A percentile compares a stretch with the other conserved stretches of the same genome.
phyloP scores from a whole-genome alignment of 1,284 basidiomycete genomes.

The Afroboletus lepidellus region DNA sequence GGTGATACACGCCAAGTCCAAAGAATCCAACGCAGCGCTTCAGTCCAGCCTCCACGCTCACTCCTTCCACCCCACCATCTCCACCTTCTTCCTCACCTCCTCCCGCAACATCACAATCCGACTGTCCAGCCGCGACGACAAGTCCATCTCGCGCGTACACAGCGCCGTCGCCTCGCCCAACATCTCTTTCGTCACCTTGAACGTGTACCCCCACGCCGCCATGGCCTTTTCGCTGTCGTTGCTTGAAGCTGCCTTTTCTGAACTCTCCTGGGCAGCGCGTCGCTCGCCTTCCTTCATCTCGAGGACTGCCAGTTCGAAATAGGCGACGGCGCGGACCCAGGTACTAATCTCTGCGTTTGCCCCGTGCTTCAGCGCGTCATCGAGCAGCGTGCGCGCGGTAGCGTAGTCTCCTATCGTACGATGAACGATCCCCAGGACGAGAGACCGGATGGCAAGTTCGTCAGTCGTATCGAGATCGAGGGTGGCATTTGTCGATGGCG shows the following conservation, averaged over 20 bases:
- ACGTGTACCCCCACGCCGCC: conserved; percentile 46
- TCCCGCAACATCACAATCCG: conserved; percentile 66
- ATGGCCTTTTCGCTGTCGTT: conserved; percentile 8
- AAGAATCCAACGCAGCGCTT: too few species aligned
- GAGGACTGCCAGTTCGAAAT: conserved; percentile 67
- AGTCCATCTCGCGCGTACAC: conserved; percentile 55
- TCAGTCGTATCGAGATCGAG: conserved; percentile 63
- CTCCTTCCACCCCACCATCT: conserved; percentile 34
- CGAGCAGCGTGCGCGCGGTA: conserved; percentile 47
- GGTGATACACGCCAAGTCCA: too few species aligned
- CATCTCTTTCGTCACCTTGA: conserved; percentile 48
- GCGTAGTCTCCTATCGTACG: conserved; percentile 51
- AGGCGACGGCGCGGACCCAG: conserved; percentile 65
- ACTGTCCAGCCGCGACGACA: conserved; percentile 66
- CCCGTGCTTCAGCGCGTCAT: conserved; percentile 48
- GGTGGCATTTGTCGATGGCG: conserved; percentile 5
- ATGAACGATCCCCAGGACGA: conserved; percentile 66
- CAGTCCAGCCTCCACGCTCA: conserved; percentile 5
- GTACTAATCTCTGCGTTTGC: conserved; percentile 46
- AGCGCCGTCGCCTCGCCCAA: conserved; percentile 52
- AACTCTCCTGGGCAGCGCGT: conserved; percentile 16
- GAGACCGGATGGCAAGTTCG: conserved; percentile 64
- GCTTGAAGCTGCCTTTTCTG: background rate
- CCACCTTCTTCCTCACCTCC: conserved; percentile 64
- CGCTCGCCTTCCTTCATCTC: conserved; percentile 57